Evolutionary conservation across 805 yeast species (phyloP).

Genomic region (Saccharomycopsis lassenensis): DNA sequence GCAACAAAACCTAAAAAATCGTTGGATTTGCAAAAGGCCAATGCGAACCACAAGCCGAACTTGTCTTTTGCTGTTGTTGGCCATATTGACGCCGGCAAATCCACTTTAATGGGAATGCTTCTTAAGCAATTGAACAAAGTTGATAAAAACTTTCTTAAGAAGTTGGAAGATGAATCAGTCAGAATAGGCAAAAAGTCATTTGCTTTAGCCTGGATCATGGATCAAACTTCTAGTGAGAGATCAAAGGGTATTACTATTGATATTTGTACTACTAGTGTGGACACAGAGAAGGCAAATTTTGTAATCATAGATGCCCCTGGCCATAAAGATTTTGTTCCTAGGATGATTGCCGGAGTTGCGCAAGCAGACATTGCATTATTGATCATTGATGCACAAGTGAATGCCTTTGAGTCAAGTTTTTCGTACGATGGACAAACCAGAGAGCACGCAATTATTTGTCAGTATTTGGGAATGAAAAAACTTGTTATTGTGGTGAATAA

Average conservation of each 20-base stretch:
- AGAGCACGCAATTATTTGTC: slow-evolving; percentile 64
- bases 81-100: slow-evolving; percentile 80
- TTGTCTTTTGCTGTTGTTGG: slow-evolving; percentile 74
- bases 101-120: slow-evolving; percentile 67
- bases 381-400: slow-evolving; percentile 54
- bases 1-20: slow-evolving; percentile 33
- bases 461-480: slow-evolving; percentile 51
- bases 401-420: slow-evolving; percentile 66
- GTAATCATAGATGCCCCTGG: slow-evolving; percentile 83
- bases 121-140: slow-evolving; percentile 58
- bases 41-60: slow-evolving; percentile 36
- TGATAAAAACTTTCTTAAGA: slow-evolving; percentile 52
- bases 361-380: slow-evolving; percentile 70
- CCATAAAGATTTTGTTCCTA: slow-evolving; percentile 73
- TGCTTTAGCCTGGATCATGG: slow-evolving; percentile 80
- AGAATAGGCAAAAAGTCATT: slow-evolving; percentile 66
- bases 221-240: slow-evolving; percentile 70
- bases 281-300: slow-evolving; percentile 41
- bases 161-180: slow-evolving; percentile 52
- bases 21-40: slow-evolving; percentile 29
- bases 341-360: slow-evolving; percentile 73
- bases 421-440: slow-evolving; percentile 62
- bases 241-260: slow-evolving; percentile 71
- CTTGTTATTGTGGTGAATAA: slow-evolving; percentile 60
- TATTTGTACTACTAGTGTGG: slow-evolving; percentile 57